phyloP scores from a whole-genome alignment of 768 basidiomycete genomes.

The Amanita fuliginea region DNA sequence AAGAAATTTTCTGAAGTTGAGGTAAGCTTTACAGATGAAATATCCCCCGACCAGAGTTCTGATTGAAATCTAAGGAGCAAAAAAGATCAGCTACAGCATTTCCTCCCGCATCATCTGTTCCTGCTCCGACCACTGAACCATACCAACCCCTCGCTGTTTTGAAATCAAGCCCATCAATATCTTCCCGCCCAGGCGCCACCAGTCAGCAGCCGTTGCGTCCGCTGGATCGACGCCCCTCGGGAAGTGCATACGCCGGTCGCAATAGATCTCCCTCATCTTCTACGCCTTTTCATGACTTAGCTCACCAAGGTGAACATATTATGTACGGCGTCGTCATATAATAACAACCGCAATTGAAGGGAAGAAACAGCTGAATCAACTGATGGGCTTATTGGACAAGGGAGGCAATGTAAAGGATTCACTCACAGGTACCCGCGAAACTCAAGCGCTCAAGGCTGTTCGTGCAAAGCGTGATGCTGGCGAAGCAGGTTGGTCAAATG shows the following conservation, averaged over 20 bases:
- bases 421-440: constrained; percentile 44
- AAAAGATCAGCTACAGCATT: constrained; percentile 34
- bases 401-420: constrained; percentile 53
- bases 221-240: constrained; percentile 64
- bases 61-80: constrained; percentile 42
- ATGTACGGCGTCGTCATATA: constrained; percentile 2
- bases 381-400: constrained; percentile 81
- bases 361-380: constrained; percentile 77
- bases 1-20: constrained; percentile 87
- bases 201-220: constrained; percentile 68
- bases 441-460: constrained; percentile 60
- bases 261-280: constrained; percentile 77
- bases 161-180: constrained; percentile 34
- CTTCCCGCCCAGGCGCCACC: constrained; percentile 44
- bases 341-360: constrained; percentile 26
- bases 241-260: constrained; percentile 37
- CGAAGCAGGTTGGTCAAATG: constrained; percentile 57
- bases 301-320: constrained; percentile 54
- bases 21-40: constrained; percentile 27
- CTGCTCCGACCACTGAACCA: constrained; percentile 17
- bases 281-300: constrained; percentile 77
- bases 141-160: constrained; percentile 23
- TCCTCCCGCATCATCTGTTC: constrained; percentile 21
- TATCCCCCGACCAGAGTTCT: background rate
- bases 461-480: constrained; percentile 85